Base-by-base conservation (phyloP, 1,139 yeast genomes). In the Suhomyces anneliseae region DNA sequence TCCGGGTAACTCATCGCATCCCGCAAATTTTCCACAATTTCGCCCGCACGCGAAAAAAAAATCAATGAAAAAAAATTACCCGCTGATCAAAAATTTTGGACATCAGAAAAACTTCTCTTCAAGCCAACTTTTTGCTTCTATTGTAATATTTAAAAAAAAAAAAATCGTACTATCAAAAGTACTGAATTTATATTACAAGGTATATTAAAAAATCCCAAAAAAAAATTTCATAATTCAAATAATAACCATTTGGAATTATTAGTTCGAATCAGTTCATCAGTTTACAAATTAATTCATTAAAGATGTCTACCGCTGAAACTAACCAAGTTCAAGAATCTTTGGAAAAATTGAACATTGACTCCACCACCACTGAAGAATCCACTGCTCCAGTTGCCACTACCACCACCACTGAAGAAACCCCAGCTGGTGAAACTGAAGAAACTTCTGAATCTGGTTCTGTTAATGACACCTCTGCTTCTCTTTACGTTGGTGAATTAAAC, bases 401-500 rank as follows among this genome's bases (percentile, higher is more conserved):
- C 32, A 29, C 32, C 32, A 29, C 32, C 32, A 29, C 67, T 43
- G 72, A 61, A 51, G 58, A 54, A 39, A 53, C 59, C 36, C 59
- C 59, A 40, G 65, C 58, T 47, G 39, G 34, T 31, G 68, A 59
- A 52, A 57, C 61, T 44, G 62, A 58, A 47, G 71, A 66, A 51
- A 47, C 66, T 49, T 66, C 66, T 52, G 71, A 70, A 44, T 54
- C 69, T 29, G 59, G 67, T 48, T 68, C 65, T 46, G 70, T 72
- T 54, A 64, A 76, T 43, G 84, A 78, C 64, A 78, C 69, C 69
- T 80, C 89, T 54, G 95, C 96, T 59, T 89, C 98, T 46, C 83
- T 95, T 64, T 95, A 95, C 74, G 98, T 93, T 66, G 99, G 99
- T 66, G 99, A 93, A 78, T 85, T 93, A 66, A 95, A 90, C 73